Evolutionary conservation across 345 rosid genomes (phyloP), one percentile per base, ranked within the genome.

Genomic region (Euphorbia lathyris): DNA sequence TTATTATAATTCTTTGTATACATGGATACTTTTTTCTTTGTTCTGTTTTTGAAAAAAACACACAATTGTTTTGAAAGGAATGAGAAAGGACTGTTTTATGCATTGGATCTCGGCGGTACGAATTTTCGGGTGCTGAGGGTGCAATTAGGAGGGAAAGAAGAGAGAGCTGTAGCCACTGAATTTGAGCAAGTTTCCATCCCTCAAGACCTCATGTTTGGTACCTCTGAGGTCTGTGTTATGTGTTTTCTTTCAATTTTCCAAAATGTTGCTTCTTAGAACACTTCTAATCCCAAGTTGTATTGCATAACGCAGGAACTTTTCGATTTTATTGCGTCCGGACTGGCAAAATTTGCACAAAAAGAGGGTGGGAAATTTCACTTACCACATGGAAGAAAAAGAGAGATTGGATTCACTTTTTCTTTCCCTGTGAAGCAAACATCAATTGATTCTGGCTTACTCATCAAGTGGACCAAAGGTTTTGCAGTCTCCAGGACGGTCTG

Each of bases 101-200:
- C 90, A 10, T 76, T 93, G 84, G 98, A 93, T 82, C 91, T 93
- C 22, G 98, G 98, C 0, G 98, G 97, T 64, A 90, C 98, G 0
- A 90, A 93, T 65, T 90, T 90, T 19, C 83, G 97, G 56, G 92
- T 86, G 55, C 72, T 85, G 76, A 86, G 97, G 13, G 93, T 90
- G 68, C 86, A 88, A 66, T 72, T 93, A 51, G 97, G 93, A 36
- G 97, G 97, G 12, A 84, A 78, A 61, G 81, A 86, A 63, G 76
- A 85, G 70, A 85, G 87, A 20, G 86, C 87, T 9, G 1, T 86
- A n/a, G 89, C 83, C 64, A 67, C 86, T 20, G 90, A 93, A 78
- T 88, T 81, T 48, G 93, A 88, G 65, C 90, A 86, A 76, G 76
- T 87, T 8, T 76, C 92, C 14, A 93, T 93, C 58, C 92, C 98